A percentile compares a stretch with the other conserved stretches of the same genome.
Evolutionary conservation across 192 early-diverging fungal genomes (phyloP).

Genomic region (Gigaspora rosea): DNA sequence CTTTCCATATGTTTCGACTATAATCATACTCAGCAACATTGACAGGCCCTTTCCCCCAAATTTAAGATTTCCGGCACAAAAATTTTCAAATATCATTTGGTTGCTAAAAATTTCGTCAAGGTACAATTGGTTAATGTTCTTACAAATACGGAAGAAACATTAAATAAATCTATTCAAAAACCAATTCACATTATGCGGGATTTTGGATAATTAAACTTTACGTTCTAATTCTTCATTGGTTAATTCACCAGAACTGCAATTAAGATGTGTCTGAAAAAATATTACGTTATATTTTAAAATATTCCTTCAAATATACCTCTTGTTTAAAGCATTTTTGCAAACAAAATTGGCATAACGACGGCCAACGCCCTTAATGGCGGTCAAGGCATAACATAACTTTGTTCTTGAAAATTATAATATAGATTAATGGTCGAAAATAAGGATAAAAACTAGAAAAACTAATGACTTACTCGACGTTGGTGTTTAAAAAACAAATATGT

Average conservation of each 20-base stretch:
- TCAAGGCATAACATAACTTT: constrained; percentile 96
- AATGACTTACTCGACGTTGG: constrained; percentile 81
- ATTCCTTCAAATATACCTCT: constrained; percentile 64
- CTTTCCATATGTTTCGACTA: constrained; percentile 45
- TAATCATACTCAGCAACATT: constrained; percentile 57
- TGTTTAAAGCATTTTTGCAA: constrained; percentile 97
- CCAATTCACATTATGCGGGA: constrained; percentile 98
- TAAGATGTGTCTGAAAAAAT: no score
- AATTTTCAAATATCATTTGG: no score
- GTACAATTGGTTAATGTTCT: no score
- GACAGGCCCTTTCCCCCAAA: constrained; percentile 34
- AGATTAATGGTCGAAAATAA: no score
- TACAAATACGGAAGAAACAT: no score
- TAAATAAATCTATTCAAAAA: constrained; percentile 85
- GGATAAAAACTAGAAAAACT: background rate
- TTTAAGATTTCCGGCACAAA: constrained; percentile 40
- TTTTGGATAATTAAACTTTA: constrained; percentile 98
- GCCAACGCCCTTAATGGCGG: constrained; percentile 97
- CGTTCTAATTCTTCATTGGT: constrained; percentile 97
- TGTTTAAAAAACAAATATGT: constrained; percentile 99
- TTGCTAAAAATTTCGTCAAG: no score
- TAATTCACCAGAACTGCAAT: constrained; percentile 88
- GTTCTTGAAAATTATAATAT: constrained; percentile 46
- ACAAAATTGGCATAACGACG: constrained; percentile 98
- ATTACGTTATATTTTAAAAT: background rate